Base-by-base conservation (phyloP, 2,329 filamentous ascomycete species). In the Epichloe festucae region DNA sequence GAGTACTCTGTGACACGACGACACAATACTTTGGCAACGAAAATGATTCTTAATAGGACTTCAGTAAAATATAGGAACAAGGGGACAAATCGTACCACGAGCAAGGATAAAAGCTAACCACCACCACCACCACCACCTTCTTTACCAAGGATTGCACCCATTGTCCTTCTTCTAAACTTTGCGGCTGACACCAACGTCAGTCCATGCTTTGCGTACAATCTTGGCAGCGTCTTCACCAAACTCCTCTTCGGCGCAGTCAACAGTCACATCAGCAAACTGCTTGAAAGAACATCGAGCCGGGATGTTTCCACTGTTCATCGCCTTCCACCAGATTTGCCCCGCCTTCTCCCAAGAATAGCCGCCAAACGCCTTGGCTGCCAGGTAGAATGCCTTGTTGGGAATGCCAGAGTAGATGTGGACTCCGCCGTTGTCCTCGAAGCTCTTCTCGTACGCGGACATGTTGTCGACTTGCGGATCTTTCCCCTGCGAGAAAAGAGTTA, bases 371-470 rank as follows among this genome's bases (percentile, higher is more conserved):
- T 66, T 61, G 2, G 74, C 63, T 11, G 64, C 69, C 10, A 76
- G 69, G 57, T 77, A 77, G 56, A 81, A 81, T 2, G 76, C 77
- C 54, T 71, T 70, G 64, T 80, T 81, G 2, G 76, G 77, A 44
- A 81, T 79, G 5, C 77, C 77, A 5, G 75, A 78, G 62, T 71
- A 77, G 47, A 75, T 63, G 60, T 80, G 76, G 3, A 79, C 75
- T 35, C 77, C 77, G 7, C 74, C 73, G 44, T 75, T 72, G 59
- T 78, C 76, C 7, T 73, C 67, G 4, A 53, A 61, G 3, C 63
- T 72, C 1, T 57, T 56, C 45, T 63, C 62, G 60, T 69, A 76
- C 36, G 69, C 58, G 23, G 63, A 65, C 68, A 77, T 74, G 61
- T 75, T 65, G 51, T 63, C 69, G 0, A 73, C 71, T 57, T 79